A percentile compares a stretch with the other conserved stretches of the same genome.
Evolutionary conservation across 2,329 filamentous ascomycete species (phyloP).

Genomic region (Penicillium sp.): DNA sequence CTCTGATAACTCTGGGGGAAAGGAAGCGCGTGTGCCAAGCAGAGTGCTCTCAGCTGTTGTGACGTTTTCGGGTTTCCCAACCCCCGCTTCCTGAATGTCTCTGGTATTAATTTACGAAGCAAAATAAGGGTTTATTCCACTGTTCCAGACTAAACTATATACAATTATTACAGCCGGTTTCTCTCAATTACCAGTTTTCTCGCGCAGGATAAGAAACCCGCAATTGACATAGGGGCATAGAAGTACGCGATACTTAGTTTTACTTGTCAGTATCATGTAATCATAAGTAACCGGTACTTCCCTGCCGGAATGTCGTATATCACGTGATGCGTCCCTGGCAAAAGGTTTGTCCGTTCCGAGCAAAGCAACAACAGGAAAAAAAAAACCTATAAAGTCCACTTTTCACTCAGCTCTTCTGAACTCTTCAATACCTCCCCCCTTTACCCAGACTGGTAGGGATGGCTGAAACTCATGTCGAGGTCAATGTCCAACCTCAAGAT

Average conservation of each 20-base stretch:
- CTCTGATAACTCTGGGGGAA: neutral
- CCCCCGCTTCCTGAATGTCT: conserved; percentile 5
- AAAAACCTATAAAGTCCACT: conserved; percentile 20
- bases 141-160: neutral
- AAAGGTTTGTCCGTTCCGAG: conserved; percentile 23
- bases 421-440: neutral
- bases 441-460: conserved; percentile 15
- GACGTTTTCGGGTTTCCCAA: conserved; percentile 20
- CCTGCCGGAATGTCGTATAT: neutral
- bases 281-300: neutral
- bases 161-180: too few species aligned
- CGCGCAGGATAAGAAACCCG: too few species aligned
- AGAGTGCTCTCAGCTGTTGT: conserved; percentile 20
- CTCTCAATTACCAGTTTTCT: too few species aligned
- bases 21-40: conserved; percentile 15
- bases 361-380: conserved; percentile 19
- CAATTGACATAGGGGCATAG: too few species aligned
- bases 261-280: neutral
- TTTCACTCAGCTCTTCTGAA: neutral
- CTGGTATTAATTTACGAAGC: neutral
- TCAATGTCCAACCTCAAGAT: conserved; percentile 16
- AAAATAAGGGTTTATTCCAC: neutral
- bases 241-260: neutral
- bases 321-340: neutral
- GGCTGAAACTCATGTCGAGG: conserved; percentile 13